Evolutionary conservation across 768 basidiomycete species (phyloP).

Genomic region (Candolleomyces aberdarensis): DNA sequence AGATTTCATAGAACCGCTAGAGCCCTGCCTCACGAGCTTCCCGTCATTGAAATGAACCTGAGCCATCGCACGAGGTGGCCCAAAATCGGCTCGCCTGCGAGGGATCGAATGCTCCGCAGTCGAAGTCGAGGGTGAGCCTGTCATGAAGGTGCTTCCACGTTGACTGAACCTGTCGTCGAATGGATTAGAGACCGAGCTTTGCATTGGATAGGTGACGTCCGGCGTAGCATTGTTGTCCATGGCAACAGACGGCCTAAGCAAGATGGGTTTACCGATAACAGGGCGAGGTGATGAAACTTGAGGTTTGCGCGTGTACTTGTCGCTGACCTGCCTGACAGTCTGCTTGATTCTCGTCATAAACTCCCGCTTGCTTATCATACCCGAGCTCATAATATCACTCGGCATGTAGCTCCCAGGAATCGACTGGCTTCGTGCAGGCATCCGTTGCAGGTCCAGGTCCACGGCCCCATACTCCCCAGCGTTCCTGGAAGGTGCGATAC

Average conservation of each 20-base stretch:
- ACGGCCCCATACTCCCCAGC: slow-evolving; percentile 70
- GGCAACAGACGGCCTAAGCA: slow-evolving; percentile 26
- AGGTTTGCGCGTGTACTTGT: slow-evolving; percentile 42
- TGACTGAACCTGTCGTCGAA: slow-evolving; percentile 42
- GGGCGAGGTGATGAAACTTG: slow-evolving; percentile 33
- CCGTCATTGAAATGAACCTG: slow-evolving; percentile 40
- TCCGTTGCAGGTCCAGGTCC: slow-evolving; percentile 44
- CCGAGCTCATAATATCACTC: slow-evolving; percentile 36
- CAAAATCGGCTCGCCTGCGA: slow-evolving; percentile 65
- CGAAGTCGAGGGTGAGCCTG: slow-evolving; percentile 62
- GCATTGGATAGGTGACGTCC: slow-evolving; percentile 11
- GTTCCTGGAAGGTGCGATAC: slow-evolving; percentile 53
- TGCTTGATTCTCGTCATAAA: slow-evolving; percentile 62
- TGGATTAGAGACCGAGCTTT: slow-evolving; percentile 34
- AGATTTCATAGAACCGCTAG: slow-evolving; percentile 29
- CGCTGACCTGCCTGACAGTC: slow-evolving; percentile 68
- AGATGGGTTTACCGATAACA: slow-evolving; percentile 58
- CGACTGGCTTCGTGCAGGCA: slow-evolving; percentile 40
- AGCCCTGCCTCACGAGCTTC: slow-evolving; percentile 31
- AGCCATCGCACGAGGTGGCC: slow-evolving; percentile 48
- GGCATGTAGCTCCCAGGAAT: slow-evolving; percentile 18
- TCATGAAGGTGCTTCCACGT: slow-evolving; percentile 47
- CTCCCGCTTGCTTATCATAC: slow-evolving; percentile 67
- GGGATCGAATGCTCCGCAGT: slow-evolving; percentile 66
- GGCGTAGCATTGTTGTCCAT: slow-evolving; percentile 9